phyloP scores from a whole-genome alignment of 768 basidiomycete species.

The Hygrocybe coccinea region DNA sequence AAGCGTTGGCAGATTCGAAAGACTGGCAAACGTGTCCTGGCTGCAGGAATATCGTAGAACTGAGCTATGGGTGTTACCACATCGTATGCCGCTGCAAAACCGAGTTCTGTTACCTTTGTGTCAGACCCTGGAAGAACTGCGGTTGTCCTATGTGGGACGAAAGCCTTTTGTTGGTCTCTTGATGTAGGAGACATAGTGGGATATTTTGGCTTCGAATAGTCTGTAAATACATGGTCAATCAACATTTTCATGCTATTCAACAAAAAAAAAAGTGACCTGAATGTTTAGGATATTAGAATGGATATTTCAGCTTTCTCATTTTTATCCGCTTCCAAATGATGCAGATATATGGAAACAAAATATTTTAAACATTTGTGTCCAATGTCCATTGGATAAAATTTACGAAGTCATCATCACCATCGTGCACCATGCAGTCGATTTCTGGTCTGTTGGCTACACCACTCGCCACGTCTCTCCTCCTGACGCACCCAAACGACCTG shows the following conservation, averaged over 20 bases:
- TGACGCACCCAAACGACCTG: conserved; percentile 45
- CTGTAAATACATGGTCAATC: too few relatives aligned
- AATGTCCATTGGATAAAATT: too few relatives aligned
- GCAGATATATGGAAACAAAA: too few relatives aligned
- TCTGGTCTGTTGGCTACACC: conserved; percentile 8
- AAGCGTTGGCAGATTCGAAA: conserved; percentile 39
- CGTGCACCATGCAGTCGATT: not conserved
- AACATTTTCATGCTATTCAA: too few relatives aligned
- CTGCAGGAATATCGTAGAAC: conserved; percentile 53
- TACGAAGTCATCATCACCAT: too few relatives aligned
- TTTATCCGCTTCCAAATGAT: too few relatives aligned
- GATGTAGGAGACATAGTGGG: too few relatives aligned
- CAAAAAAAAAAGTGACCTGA: too few relatives aligned
- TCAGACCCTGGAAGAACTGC: conserved; percentile 58
- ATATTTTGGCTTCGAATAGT: too few relatives aligned
- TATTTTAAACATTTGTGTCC: too few relatives aligned
- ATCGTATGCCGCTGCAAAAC: conserved; percentile 56
- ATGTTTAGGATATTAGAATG: too few relatives aligned
- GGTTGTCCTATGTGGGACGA: conserved; percentile 64
- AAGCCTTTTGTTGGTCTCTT: conserved; percentile 30
- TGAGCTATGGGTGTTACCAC: conserved; percentile 55
- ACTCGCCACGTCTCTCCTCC: conserved; percentile 32
- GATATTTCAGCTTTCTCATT: too few relatives aligned
- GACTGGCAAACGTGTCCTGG: conserved; percentile 63
- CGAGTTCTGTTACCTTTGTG: conserved; percentile 65